phyloP scores from a whole-genome alignment of 352 stramenopile species.

The Phytophthora crassamura region DNA sequence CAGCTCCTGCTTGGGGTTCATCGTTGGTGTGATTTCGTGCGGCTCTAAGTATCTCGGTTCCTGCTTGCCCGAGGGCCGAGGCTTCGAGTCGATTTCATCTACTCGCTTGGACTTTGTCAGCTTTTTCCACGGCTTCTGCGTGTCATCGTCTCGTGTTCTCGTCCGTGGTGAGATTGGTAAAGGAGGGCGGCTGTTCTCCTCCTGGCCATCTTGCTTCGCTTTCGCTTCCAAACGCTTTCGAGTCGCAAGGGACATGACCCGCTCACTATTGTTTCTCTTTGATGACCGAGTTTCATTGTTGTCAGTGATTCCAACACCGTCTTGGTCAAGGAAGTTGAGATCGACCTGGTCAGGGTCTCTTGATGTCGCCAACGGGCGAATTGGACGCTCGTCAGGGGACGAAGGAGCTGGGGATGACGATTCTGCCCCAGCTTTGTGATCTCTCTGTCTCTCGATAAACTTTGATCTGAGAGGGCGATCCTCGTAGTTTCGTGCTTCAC shows the following conservation, averaged over 20 bases:
- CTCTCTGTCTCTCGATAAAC: conserved; percentile 25
- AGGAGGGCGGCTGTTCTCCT: not conserved
- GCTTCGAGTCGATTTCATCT: conserved; percentile 19
- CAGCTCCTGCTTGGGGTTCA: conserved; percentile 63
- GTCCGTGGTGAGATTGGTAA: not conserved
- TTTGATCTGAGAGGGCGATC: conserved; percentile 50
- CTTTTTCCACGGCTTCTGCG: conserved; percentile 16
- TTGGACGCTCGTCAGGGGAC: conserved; percentile 50
- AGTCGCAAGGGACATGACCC: conserved; percentile 18
- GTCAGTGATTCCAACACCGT: conserved; percentile 8
- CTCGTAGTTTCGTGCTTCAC: conserved; percentile 30
- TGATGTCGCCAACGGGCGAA: conserved; percentile 35
- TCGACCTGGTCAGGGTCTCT: conserved; percentile 11
- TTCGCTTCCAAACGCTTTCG: conserved; percentile 76
- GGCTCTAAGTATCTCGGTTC: conserved; percentile 71
- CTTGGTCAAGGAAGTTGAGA: conserved; percentile 5
- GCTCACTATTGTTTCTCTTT: conserved; percentile 16
- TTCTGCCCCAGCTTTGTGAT: conserved; percentile 10
- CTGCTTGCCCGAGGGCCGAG: conserved; percentile 45
- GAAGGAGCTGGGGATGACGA: not conserved
- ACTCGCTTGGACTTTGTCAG: conserved; percentile 8
- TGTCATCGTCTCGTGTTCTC: not conserved
- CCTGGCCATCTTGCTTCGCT: conserved; percentile 44
- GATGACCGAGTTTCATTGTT: conserved; percentile 35
- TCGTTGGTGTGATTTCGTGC: conserved; percentile 64